A percentile compares a stretch with the other conserved stretches of the same genome.
These are phyloP conservation scores for Jasminum sambac DNA, from an alignment of 257 asterid genomes.

Conservation along the genomic window DNA sequence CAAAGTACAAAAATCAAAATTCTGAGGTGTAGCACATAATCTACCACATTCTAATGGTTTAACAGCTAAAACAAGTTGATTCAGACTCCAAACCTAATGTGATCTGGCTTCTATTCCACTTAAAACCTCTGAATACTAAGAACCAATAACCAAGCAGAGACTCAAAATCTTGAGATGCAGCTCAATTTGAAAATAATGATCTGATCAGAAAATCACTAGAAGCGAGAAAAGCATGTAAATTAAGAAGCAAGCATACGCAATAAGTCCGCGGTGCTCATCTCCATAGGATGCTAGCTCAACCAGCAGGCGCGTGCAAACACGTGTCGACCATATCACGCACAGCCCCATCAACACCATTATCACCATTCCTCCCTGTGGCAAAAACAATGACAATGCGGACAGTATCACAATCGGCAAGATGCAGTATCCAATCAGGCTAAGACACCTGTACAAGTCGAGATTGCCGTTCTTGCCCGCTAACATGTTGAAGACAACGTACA, in stretches of 20 bases:
- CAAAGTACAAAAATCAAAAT: background rate
- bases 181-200: background rate
- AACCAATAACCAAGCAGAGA: background rate
- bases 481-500: constrained; percentile 81
- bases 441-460: constrained; percentile 80
- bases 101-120: background rate
- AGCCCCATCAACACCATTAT: constrained; percentile 65
- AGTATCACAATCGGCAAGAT: constrained; percentile 79
- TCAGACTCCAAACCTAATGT: background rate
- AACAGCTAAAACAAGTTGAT: background rate
- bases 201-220: constrained; percentile 68
- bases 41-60: background rate
- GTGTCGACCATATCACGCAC: constrained; percentile 79
- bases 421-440: constrained; percentile 87
- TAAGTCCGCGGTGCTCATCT: constrained; percentile 81
- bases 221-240: constrained; percentile 79
- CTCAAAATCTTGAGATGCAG: background rate
- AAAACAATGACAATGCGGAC: constrained; percentile 73
- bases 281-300: constrained; percentile 91
- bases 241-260: constrained; percentile 82
- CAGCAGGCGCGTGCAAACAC: constrained; percentile 85
- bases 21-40: background rate
- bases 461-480: constrained; percentile 83
- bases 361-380: constrained; percentile 80
- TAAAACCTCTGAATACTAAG: constrained; percentile 2